Percentiles rank a stretch among this genome's conserved stretches.
These are phyloP conservation scores for Citrus reticulata DNA, from an alignment of 345 rosid genomes.

Conservation along the genomic window DNA sequence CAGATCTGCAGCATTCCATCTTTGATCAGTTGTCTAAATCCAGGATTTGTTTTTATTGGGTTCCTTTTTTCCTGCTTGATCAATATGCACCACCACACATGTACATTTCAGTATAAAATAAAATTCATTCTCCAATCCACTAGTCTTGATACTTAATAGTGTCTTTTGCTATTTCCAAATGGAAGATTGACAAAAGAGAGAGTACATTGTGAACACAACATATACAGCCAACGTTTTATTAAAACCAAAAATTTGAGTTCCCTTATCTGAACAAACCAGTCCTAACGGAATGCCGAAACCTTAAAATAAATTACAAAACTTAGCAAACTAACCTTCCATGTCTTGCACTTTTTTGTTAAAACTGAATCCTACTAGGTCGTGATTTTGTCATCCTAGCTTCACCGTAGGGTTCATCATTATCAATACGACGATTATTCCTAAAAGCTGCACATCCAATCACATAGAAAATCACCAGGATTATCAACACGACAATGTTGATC, in stretches of 20 bases:
- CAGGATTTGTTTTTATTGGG: neutral
- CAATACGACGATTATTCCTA: constrained; percentile 72
- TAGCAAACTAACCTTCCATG: neutral
- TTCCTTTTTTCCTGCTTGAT: neutral
- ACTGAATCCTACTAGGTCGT: constrained; percentile 61
- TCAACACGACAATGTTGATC: constrained; percentile 70
- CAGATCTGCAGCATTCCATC: neutral
- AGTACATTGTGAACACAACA: neutral
- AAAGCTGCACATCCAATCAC: constrained; percentile 75
- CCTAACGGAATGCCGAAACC: constrained; percentile 7
- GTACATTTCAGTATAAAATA: neutral
- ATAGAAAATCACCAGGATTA: constrained; percentile 71
- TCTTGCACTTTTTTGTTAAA: constrained; percentile 22
- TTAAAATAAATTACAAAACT: neutral
- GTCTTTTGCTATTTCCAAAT: neutral
- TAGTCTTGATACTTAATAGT: neutral
- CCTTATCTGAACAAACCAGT: constrained; percentile 7
- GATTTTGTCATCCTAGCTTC: constrained; percentile 76
- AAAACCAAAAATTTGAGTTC: neutral
- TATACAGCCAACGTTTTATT: neutral
- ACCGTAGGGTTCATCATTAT: constrained; percentile 75
- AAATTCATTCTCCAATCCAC: neutral
- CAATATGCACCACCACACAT: neutral
- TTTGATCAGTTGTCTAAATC: neutral
- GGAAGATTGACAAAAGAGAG: neutral